These are phyloP conservation scores for Phytophthora cactorum DNA, from an alignment of 352 stramenopile species.

Conservation along the genomic window DNA sequence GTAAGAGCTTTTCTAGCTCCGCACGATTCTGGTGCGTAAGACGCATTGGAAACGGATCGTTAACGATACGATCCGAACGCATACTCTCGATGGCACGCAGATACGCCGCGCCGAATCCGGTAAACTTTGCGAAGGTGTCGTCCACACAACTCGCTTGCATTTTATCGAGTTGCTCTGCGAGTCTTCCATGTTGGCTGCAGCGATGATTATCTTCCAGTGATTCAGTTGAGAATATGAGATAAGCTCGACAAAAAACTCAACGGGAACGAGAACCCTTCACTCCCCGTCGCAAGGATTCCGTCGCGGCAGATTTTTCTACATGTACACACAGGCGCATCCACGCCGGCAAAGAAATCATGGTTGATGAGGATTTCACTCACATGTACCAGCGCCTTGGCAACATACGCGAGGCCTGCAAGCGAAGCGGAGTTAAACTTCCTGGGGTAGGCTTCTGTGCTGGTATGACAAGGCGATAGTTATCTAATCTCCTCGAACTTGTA, in stretches of 20 bases:
- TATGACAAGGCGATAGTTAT: not conserved
- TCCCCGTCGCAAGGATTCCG: slow-evolving; percentile 14
- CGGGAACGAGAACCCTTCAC: slow-evolving; percentile 3
- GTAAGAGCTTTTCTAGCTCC: not conserved
- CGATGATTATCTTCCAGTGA: not conserved
- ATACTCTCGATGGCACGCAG: not conserved
- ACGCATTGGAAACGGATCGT: not conserved
- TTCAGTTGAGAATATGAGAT: slow-evolving; percentile 4
- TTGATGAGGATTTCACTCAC: slow-evolving; percentile 1
- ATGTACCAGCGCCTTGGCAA: slow-evolving; percentile 10
- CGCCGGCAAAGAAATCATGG: slow-evolving; percentile 9
- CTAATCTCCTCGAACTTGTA: not conserved
- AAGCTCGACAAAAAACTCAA: slow-evolving; percentile 4
- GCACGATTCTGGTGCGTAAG: not conserved
- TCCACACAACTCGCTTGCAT: slow-evolving; percentile 1
- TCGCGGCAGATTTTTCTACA: not conserved
- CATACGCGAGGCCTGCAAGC: slow-evolving; percentile 17
- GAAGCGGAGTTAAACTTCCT: slow-evolving; percentile 11
- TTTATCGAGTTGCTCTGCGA: slow-evolving; percentile 1
- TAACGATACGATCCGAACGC: not conserved
- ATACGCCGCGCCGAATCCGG: not conserved
- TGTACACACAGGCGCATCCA: not conserved
- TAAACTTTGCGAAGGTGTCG: not conserved
- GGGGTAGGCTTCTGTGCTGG: slow-evolving; percentile 8
- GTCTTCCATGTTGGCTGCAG: not conserved